Evolutionary conservation across 805 yeast species (phyloP).

Genomic region (Kuraishia borneana): DNA sequence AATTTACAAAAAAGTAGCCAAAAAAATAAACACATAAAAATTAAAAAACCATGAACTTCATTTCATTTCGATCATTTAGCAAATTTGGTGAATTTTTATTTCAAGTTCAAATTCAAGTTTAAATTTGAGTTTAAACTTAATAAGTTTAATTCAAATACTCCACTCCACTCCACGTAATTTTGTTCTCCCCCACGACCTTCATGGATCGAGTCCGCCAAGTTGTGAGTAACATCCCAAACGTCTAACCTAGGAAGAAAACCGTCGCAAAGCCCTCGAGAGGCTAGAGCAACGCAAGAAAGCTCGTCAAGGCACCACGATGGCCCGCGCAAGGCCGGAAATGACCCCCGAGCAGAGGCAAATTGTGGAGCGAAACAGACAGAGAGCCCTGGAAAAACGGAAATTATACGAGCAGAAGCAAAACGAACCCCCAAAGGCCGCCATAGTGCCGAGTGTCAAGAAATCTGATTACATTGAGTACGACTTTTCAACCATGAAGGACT

Average conservation of each 20-base stretch:
- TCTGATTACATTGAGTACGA: conserved; percentile 76
- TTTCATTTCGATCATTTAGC: no score
- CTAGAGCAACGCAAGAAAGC: conserved; percentile 32
- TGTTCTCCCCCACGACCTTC: no score
- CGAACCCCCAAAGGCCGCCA: conserved; percentile 4
- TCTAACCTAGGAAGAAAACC: conserved; percentile 59
- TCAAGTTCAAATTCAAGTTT: no score
- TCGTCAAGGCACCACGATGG: conserved; percentile 4
- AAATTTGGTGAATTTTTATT: no score
- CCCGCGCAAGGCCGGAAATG: conserved; percentile 13
- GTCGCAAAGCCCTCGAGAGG: conserved; percentile 51
- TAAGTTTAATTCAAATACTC: no score
- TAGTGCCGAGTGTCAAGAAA: conserved; percentile 38
- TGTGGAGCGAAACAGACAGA: conserved; percentile 41
- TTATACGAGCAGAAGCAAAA: conserved; percentile 1
- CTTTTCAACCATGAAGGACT: conserved; percentile 81
- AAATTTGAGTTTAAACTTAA: no score
- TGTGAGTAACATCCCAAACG: no score
- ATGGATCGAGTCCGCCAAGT: no score
- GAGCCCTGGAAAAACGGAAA: conserved; percentile 29
- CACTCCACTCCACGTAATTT: no score
- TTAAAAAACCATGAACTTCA: no score
- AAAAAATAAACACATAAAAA: no score
- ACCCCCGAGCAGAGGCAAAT: conserved; percentile 38
- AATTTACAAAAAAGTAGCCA: no score